phyloP scores from a whole-genome alignment of 352 stramenopile genomes.

The Phytophthora cajani region DNA sequence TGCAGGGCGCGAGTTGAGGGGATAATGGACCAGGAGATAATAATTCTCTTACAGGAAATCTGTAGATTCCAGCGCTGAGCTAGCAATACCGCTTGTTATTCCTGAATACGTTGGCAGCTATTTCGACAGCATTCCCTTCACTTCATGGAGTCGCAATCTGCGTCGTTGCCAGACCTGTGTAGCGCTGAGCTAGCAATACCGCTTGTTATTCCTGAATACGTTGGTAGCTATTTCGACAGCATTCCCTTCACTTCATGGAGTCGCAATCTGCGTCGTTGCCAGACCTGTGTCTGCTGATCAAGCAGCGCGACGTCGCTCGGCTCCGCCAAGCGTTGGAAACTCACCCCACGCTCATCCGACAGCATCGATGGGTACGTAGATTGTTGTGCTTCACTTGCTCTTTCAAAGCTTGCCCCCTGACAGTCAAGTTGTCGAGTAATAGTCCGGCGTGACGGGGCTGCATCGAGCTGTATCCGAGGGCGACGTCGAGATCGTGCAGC shows the following conservation, averaged over 20 bases:
- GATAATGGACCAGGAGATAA: neutral
- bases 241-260: slow-evolving; percentile 11
- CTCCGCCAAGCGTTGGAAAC: slow-evolving; percentile 44
- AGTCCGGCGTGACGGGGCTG: slow-evolving; percentile 71
- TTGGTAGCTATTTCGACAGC: slow-evolving; percentile 14
- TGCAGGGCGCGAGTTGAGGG: neutral
- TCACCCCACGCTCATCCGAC: slow-evolving; percentile 43
- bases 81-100: neutral
- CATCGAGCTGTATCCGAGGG: slow-evolving; percentile 67
- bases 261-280: slow-evolving; percentile 10
- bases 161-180: slow-evolving; percentile 49
- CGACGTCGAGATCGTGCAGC: slow-evolving; percentile 46
- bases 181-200: too few relatives aligned
- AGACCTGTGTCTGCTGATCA: slow-evolving; percentile 70
- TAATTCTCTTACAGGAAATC: too few relatives aligned
- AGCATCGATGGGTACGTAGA: slow-evolving; percentile 64
- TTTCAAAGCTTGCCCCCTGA: slow-evolving; percentile 3
- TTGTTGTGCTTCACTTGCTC: neutral
- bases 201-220: neutral
- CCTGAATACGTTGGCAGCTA: neutral
- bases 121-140: slow-evolving; percentile 14
- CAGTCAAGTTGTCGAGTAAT: neutral
- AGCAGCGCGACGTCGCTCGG: slow-evolving; percentile 40
- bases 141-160: slow-evolving; percentile 10
- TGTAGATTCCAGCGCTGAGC: neutral